phyloP scores from a whole-genome alignment of 139 green algal species.

The Chlorella sorokiniana region DNA sequence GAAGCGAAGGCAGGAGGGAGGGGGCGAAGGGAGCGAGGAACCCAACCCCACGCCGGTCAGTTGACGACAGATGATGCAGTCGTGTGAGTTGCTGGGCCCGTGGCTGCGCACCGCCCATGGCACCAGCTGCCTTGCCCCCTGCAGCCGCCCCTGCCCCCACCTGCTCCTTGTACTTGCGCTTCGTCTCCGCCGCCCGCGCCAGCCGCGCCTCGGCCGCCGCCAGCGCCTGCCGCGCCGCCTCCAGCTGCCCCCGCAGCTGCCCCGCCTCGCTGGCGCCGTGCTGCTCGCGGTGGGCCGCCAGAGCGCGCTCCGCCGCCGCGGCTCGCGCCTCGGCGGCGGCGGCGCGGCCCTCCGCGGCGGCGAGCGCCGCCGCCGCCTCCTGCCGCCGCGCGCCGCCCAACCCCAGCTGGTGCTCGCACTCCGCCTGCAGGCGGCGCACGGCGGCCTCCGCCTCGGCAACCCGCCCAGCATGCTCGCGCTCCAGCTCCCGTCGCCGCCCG shows the following conservation, averaged over 20 bases:
- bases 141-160: neutral
- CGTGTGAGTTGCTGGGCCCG: neutral
- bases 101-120: too few species aligned
- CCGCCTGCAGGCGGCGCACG: slow-evolving; percentile 42
- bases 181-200: slow-evolving; percentile 19
- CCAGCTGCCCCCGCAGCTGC: slow-evolving; percentile 43
- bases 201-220: slow-evolving; percentile 15
- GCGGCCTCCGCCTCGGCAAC: slow-evolving; percentile 28
- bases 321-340: slow-evolving; percentile 22
- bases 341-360: slow-evolving; percentile 9
- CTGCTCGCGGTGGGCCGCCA: slow-evolving; percentile 22
- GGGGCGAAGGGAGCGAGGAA: neutral
- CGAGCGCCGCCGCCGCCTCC: slow-evolving; percentile 7
- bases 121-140: neutral
- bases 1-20: neutral
- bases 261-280: slow-evolving; percentile 41
- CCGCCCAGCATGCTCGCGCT: slow-evolving; percentile 39
- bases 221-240: slow-evolving; percentile 3
- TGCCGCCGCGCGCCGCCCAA: slow-evolving; percentile 27
- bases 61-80: neutral
- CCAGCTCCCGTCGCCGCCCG: slow-evolving; percentile 40
- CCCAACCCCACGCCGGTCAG: neutral
- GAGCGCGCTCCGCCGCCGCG: slow-evolving; percentile 16
- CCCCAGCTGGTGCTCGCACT: slow-evolving; percentile 56
- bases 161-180: slow-evolving; percentile 55